These are phyloP conservation scores for Helicocarpus griseus DNA, from an alignment of 2,329 filamentous ascomycete genomes.

Conservation along the genomic window DNA sequence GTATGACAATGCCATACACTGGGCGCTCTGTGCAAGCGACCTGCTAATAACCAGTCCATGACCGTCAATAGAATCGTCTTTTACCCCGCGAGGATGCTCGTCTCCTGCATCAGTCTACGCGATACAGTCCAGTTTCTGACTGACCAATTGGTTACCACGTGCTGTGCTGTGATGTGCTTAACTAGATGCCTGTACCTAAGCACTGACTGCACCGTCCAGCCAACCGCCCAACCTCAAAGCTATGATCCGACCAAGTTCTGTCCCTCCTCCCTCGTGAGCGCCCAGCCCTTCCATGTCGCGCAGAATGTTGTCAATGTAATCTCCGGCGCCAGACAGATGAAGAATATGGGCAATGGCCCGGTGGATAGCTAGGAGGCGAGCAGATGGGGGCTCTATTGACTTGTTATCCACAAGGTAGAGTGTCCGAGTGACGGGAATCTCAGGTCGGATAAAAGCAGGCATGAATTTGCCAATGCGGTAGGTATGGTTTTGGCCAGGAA, in stretches of 20 bases:
- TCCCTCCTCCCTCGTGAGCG: background rate
- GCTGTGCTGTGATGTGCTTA: no score
- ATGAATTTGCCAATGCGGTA: constrained; percentile 21
- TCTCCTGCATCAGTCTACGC: no score
- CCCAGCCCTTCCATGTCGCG: constrained; percentile 10
- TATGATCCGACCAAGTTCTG: background rate
- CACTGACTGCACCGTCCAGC: background rate
- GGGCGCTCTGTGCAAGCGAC: no score
- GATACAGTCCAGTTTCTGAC: no score
- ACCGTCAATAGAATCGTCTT: no score
- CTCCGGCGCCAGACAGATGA: constrained; percentile 11
- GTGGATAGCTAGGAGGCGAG: constrained; percentile 17
- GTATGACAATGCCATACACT: no score
- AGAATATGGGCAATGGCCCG: constrained; percentile 18
- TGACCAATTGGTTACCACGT: no score
- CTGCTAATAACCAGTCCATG: no score
- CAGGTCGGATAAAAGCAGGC: constrained; percentile 1
- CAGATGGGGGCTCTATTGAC: constrained; percentile 23
- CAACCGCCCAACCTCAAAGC: background rate
- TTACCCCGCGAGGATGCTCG: no score
- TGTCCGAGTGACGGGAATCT: constrained; percentile 11
- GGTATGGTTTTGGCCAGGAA: constrained; percentile 13
- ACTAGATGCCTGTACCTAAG: no score
- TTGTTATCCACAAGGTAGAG: constrained; percentile 15
- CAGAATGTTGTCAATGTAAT: constrained; percentile 18